These are phyloP conservation scores for Asterophora lycoperdoides DNA, from an alignment of 768 basidiomycete genomes.

Conservation along the genomic window DNA sequence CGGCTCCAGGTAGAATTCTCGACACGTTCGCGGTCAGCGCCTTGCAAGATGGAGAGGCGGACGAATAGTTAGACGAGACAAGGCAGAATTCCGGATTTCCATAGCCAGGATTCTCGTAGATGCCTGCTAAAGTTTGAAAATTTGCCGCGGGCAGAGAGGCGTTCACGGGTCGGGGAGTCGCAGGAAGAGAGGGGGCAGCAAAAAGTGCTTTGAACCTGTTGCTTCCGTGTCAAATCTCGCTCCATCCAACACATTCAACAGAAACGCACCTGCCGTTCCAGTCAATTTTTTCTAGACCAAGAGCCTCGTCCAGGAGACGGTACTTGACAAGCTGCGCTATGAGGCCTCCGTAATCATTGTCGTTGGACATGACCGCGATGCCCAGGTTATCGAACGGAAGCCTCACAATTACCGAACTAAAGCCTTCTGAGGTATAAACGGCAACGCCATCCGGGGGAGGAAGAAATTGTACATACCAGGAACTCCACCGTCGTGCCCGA, in stretches of 20 bases:
- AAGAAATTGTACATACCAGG: slow-evolving; percentile 8
- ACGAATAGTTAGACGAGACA: slow-evolving; percentile 8
- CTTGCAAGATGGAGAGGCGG: slow-evolving; percentile 14
- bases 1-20: slow-evolving; percentile 17
- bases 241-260: too few species aligned
- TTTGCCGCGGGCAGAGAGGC: slow-evolving; percentile 10
- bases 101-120: slow-evolving; percentile 17
- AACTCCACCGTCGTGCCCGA: slow-evolving; percentile 13
- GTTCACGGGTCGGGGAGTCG: slow-evolving; percentile 14
- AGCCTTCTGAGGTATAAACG: slow-evolving; percentile 12
- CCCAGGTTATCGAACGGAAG: slow-evolving; percentile 20
- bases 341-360: slow-evolving; percentile 12
- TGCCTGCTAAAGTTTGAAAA: slow-evolving; percentile 13
- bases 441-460: background rate
- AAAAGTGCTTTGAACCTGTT: background rate
- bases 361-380: slow-evolving; percentile 20
- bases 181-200: background rate
- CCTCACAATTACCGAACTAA: slow-evolving; percentile 12
- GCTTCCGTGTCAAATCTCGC: too few species aligned
- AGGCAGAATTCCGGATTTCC: slow-evolving; percentile 18
- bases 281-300: slow-evolving; percentile 19
- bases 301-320: slow-evolving; percentile 17
- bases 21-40: slow-evolving; percentile 14
- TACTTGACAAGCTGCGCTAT: slow-evolving; percentile 17
- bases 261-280: slow-evolving; percentile 11